Base-by-base conservation (phyloP, 768 basidiomycete genomes). In the Coprinopsis cinerea region DNA sequence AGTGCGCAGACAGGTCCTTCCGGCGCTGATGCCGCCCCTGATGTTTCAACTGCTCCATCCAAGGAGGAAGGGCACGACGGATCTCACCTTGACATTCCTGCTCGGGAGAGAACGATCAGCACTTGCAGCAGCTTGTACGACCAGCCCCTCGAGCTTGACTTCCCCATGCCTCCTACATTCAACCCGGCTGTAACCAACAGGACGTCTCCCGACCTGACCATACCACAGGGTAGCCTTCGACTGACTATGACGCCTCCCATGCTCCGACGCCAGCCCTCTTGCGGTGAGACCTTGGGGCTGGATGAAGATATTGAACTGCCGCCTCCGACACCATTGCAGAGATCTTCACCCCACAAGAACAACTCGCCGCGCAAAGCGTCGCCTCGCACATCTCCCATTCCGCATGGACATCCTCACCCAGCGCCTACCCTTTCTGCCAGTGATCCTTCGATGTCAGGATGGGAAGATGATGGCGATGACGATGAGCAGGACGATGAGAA, bases 111-210 rank as follows among this genome's bases (percentile, higher is more conserved):
- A 17, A 43, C 22, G 41, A 7, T 25, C 10, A 43, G 41, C 27
- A 23, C 14, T 30, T 45, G 9, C 27, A 45, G 27, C 20, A 32
- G 44, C 27, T 28, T 9, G 4, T 27, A 10, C 24, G 42, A 22
- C 24, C 20, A 18, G 7, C 25, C 27, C 18, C 20, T 17, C 22
- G 48, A 27, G 24, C 41, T 26, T 26, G 49, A 52, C 9, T 52
- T 52, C 37, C 51, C 51, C 3, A 42, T 52, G 26, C 51, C 51
- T 9, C 51, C 51, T 11, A 30, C 51, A 3, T 52, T 36, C 4
- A 25, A 25, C 18, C 51, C 51, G 24, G 20, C 37, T 18, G 17
- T 27, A 18, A 2, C 17, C n/a, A 22, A 22, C 18, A 41, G 39
- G 35, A 49, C 13, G 35, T 39, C 14, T 37, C 9, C n/a, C 4